These are phyloP conservation scores for Colletotrichum liaoningense DNA, from an alignment of 2,329 filamentous ascomycete genomes.

Conservation along the genomic window DNA sequence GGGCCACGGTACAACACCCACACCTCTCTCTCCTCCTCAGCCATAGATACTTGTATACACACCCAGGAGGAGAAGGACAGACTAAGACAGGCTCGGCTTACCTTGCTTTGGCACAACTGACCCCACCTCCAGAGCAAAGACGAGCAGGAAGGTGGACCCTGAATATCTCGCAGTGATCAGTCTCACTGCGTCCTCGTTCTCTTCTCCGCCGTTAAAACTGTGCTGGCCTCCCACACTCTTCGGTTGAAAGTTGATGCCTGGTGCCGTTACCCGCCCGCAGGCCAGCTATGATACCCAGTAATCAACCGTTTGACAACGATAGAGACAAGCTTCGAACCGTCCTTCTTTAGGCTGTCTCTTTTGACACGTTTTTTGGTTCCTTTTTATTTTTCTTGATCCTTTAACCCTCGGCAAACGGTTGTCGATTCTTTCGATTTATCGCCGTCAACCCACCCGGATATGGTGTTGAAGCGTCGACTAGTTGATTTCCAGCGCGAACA, in stretches of 20 bases:
- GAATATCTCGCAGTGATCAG: constrained; percentile 27
- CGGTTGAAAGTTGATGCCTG: constrained; percentile 10
- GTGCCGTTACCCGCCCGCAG: constrained; percentile 15
- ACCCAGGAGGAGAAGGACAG: background rate
- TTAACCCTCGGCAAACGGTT: background rate
- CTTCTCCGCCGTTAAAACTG: constrained; percentile 34
- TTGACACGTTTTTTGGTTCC: background rate
- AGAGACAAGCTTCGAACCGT: constrained; percentile 16
- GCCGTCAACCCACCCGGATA: background rate
- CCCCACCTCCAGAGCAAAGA: constrained; percentile 29
- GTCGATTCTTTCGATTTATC: constrained; percentile 2
- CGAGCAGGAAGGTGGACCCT: constrained; percentile 32
- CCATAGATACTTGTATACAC: constrained; percentile 9
- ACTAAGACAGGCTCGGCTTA: constrained; percentile 28
- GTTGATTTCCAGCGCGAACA: constrained; percentile 1
- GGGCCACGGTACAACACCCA: background rate
- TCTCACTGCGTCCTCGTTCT: constrained; percentile 16
- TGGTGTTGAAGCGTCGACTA: constrained; percentile 13
- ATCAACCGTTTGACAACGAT: constrained; percentile 19
- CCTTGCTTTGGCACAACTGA: constrained; percentile 29
- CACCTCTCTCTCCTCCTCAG: background rate
- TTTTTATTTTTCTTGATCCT: background rate
- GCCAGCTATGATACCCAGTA: constrained; percentile 29
- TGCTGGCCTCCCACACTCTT: constrained; percentile 30
- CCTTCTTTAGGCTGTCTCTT: constrained; percentile 16